Conservation (phyloP, 805 yeast species). For the Sugiyamaella floridensis region DNA sequence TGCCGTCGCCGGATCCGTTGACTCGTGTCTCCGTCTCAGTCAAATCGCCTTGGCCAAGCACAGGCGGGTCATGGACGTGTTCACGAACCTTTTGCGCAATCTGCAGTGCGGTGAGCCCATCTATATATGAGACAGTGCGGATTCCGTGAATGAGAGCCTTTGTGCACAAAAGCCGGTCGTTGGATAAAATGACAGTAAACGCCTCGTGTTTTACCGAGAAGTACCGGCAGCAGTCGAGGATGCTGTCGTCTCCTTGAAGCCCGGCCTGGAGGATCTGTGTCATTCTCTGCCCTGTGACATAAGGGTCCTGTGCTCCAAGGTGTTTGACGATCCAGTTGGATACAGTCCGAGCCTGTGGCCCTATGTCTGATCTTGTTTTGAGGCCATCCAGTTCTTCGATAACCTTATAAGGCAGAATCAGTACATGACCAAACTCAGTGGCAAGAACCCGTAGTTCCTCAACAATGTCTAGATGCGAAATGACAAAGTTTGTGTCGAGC, state of each 20-base stretch:
- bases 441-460: conserved; percentile 44
- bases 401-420: conserved; percentile 67
- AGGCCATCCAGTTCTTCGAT: conserved; percentile 78
- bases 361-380: conserved; percentile 39
- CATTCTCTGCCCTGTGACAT: conserved; percentile 58
- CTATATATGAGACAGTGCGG: conserved; percentile 45
- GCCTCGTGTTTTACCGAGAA: conserved; percentile 37
- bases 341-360: conserved; percentile 60
- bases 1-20: not conserved
- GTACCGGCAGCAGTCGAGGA: conserved; percentile 75
- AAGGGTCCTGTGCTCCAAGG: conserved; percentile 45
- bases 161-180: conserved; percentile 76
- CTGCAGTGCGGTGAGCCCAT: conserved; percentile 41
- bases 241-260: conserved; percentile 66
- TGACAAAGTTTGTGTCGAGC: conserved; percentile 76
- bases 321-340: conserved; percentile 67
- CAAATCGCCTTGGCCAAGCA: not conserved
- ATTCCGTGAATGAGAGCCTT: conserved; percentile 62
- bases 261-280: conserved; percentile 44
- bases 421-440: conserved; percentile 36
- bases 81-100: conserved; percentile 37
- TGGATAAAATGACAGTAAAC: conserved; percentile 56
- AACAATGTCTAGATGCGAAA: conserved; percentile 58
- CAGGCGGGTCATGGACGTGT: conserved; percentile 29
- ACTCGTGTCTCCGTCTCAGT: not conserved